Percentiles rank a stretch among this genome's conserved stretches.
Conservation (phyloP, 2,329 filamentous ascomycete species). For the Hypomyces perniciosus region DNA sequence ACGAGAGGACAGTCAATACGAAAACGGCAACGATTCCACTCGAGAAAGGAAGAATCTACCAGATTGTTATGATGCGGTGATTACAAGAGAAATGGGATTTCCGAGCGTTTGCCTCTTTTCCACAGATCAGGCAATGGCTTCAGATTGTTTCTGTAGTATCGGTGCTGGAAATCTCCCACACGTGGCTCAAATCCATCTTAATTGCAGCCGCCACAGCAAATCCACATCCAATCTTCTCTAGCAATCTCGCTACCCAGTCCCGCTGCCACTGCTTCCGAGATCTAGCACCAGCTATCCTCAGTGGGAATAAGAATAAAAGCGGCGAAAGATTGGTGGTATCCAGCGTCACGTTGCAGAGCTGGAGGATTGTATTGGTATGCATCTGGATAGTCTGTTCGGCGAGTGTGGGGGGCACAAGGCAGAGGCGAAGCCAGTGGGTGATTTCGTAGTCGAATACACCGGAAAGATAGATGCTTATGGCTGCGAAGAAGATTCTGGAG, state of each 20-base stretch:
- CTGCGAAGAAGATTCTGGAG: conserved; percentile 22
- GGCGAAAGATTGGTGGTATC: conserved; percentile 21
- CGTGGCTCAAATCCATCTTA: conserved; percentile 13
- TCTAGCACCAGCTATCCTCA: conserved; percentile 29
- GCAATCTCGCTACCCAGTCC: conserved; percentile 14
- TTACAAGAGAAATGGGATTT: conserved; percentile 2
- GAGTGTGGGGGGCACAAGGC: conserved; percentile 19
- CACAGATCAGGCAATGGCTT: too few species aligned
- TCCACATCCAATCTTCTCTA: conserved; percentile 15
- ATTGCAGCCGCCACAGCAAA: conserved; percentile 25
- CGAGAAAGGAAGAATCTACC: conserved; percentile 31
- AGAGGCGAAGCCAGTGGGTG: conserved; percentile 21
- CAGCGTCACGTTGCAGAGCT: conserved; percentile 14
- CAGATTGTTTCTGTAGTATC: neutral
- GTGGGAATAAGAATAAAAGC: conserved; percentile 28
- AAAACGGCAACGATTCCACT: conserved; percentile 5
- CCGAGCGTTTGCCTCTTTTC: neutral
- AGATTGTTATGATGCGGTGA: conserved; percentile 48
- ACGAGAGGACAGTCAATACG: neutral
- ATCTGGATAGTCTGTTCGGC: conserved; percentile 16
- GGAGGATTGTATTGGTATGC: conserved; percentile 23
- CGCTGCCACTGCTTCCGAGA: conserved; percentile 20
- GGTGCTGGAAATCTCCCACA: conserved; percentile 16
- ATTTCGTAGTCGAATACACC: conserved; percentile 33
- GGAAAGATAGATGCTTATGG: conserved; percentile 32